A percentile compares a stretch with the other conserved stretches of the same genome.
These are phyloP conservation scores for Colletotrichum sp. DNA, from an alignment of 2,329 filamentous ascomycete genomes.

Conservation along the genomic window DNA sequence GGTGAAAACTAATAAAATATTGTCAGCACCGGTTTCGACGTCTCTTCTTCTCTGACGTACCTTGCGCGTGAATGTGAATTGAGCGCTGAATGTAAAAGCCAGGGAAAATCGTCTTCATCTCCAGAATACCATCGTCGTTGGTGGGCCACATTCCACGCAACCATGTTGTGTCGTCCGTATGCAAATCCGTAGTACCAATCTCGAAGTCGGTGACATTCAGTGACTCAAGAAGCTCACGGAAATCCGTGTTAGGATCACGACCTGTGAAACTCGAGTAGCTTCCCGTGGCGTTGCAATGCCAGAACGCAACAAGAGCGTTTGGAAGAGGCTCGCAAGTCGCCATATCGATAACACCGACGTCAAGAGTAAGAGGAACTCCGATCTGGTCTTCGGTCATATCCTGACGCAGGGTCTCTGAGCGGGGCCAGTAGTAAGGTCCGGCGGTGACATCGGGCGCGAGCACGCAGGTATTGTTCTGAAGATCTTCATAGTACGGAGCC, in stretches of 20 bases:
- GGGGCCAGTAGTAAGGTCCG: slow-evolving; percentile 46
- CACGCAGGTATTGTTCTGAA: slow-evolving; percentile 41
- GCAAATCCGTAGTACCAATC: background rate
- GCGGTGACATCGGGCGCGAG: slow-evolving; percentile 49
- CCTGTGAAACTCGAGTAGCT: background rate
- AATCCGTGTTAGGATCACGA: background rate
- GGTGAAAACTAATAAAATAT: background rate
- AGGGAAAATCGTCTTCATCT: background rate
- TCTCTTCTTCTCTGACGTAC: background rate
- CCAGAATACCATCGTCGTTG: background rate
- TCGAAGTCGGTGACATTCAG: background rate
- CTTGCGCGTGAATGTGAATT: slow-evolving; percentile 50
- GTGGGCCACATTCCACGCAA: background rate
- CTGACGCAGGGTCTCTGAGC: background rate
- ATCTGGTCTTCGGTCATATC: slow-evolving; percentile 1
- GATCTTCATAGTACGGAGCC: background rate
- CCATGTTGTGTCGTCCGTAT: background rate
- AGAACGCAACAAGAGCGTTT: background rate
- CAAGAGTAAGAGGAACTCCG: background rate
- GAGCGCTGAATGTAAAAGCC: slow-evolving; percentile 44
- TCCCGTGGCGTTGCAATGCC: background rate
- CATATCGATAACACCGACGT: slow-evolving; percentile 5
- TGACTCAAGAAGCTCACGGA: background rate
- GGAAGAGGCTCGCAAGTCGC: slow-evolving; percentile 5
- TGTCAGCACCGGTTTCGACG: background rate